These are phyloP conservation scores for Plasmopara muralis DNA, from an alignment of 352 stramenopile genomes.

Conservation along the genomic window DNA sequence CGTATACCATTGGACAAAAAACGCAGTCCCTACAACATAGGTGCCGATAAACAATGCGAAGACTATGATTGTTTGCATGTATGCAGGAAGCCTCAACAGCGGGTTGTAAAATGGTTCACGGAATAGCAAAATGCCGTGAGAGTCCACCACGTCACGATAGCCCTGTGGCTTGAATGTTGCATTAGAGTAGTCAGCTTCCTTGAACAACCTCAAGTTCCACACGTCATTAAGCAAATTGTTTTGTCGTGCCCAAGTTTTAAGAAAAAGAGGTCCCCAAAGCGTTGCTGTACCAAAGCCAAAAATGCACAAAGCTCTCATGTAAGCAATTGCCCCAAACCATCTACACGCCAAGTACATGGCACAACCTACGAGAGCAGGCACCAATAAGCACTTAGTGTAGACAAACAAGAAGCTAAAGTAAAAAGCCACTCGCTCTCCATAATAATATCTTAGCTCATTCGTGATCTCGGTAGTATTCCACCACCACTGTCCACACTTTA, in stretches of 20 bases:
- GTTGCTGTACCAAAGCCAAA: slow-evolving; percentile 73
- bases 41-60: slow-evolving; percentile 74
- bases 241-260: slow-evolving; percentile 71
- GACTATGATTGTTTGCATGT: slow-evolving; percentile 75
- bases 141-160: slow-evolving; percentile 71
- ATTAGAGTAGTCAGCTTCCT: slow-evolving; percentile 83
- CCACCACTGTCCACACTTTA: slow-evolving; percentile 70
- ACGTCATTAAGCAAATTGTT: slow-evolving; percentile 77
- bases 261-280: slow-evolving; percentile 69
- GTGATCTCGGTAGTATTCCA: slow-evolving; percentile 77
- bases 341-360: slow-evolving; percentile 63
- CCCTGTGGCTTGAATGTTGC: slow-evolving; percentile 66
- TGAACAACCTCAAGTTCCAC: slow-evolving; percentile 81
- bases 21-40: slow-evolving; percentile 73
- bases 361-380: slow-evolving; percentile 51
- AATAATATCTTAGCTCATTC: slow-evolving; percentile 79
- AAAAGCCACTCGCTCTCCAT: slow-evolving; percentile 78
- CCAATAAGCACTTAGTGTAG: slow-evolving; percentile 73
- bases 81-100: slow-evolving; percentile 65
- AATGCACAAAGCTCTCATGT: slow-evolving; percentile 75
- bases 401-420: slow-evolving; percentile 84
- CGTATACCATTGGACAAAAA: slow-evolving; percentile 86
- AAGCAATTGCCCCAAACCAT: slow-evolving; percentile 62
- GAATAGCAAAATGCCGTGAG: slow-evolving; percentile 61
- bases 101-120: slow-evolving; percentile 81